These are phyloP conservation scores for Phytopythium ostracodes DNA, from an alignment of 352 stramenopile species.

Conservation along the genomic window DNA sequence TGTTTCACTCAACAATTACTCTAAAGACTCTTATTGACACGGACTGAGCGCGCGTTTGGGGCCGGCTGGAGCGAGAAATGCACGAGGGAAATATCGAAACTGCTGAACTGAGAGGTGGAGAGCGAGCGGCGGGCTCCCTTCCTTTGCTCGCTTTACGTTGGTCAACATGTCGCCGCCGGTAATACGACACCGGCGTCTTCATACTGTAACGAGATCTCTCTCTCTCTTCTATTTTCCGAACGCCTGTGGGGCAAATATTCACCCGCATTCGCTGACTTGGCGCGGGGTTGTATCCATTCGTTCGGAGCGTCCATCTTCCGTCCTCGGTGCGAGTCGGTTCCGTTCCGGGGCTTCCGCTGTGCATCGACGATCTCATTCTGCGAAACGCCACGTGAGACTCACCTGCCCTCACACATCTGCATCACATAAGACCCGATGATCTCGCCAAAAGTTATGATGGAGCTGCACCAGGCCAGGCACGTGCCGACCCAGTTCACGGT, in stretches of 20 bases:
- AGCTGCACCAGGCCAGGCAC: conserved; percentile 49
- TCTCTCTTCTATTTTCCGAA: neutral
- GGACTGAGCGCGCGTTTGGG: neutral
- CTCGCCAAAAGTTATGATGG: conserved; percentile 53
- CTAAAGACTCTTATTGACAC: neutral
- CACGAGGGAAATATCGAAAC: conserved; percentile 6
- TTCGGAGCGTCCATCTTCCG: conserved; percentile 3
- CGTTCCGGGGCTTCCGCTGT: neutral
- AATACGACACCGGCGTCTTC: neutral
- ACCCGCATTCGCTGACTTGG: neutral
- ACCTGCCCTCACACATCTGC: neutral
- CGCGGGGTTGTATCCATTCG: conserved; percentile 5
- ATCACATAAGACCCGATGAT: conserved; percentile 31
- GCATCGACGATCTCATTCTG: conserved; percentile 1
- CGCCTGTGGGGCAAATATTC: conserved; percentile 4
- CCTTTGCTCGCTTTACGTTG: neutral
- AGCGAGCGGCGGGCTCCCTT: neutral
- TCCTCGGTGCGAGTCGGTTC: neutral
- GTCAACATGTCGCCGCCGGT: conserved; percentile 1
- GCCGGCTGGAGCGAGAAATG: neutral
- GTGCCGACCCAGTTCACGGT: conserved; percentile 57
- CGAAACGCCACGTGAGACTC: conserved; percentile 2
- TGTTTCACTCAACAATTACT: neutral
- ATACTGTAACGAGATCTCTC: neutral
- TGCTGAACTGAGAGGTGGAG: conserved; percentile 3